A percentile compares a stretch with the other conserved stretches of the same genome.
Conservation (phyloP, 1,284 basidiomycete genomes). For the Pascua sp. region DNA sequence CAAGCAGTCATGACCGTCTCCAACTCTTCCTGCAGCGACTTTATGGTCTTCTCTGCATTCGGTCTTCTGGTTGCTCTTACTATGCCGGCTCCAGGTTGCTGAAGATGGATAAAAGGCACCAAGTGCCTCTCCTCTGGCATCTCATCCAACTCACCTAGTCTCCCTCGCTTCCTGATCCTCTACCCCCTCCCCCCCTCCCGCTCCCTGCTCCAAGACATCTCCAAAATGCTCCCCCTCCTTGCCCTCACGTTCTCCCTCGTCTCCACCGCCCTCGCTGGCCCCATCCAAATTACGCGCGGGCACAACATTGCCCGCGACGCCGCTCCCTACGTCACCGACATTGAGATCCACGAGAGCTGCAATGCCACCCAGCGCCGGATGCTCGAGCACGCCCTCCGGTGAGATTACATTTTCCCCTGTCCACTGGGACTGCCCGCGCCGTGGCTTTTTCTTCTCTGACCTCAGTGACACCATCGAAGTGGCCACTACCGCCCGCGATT, state of each 20-base stretch:
- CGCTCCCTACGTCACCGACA: constrained; percentile 27
- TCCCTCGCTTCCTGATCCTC: background rate
- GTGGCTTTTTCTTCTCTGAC: constrained; percentile 6
- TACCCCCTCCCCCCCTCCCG: background rate
- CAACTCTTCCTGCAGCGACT: too few relatives aligned
- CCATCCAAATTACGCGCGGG: constrained; percentile 5
- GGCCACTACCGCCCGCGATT: constrained; percentile 35
- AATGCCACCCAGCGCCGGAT: constrained; percentile 47
- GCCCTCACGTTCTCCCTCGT: constrained; percentile 18
- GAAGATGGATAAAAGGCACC: too few relatives aligned
- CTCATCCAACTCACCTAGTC: too few relatives aligned
- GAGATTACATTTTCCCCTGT: constrained; percentile 8
- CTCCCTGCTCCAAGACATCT: background rate
- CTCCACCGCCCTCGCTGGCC: constrained; percentile 19
- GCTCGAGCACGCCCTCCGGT: constrained; percentile 37
- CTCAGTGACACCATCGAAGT: constrained; percentile 42
- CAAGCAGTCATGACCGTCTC: too few relatives aligned
- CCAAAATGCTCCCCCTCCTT: constrained; percentile 22
- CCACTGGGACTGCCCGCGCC: background rate
- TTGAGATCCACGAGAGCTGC: constrained; percentile 49
- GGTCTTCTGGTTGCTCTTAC: too few relatives aligned
- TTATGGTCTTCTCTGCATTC: too few relatives aligned
- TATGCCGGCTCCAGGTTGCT: too few relatives aligned
- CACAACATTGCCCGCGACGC: constrained; percentile 22
- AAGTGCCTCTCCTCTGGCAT: too few relatives aligned